Evolutionary conservation across 2,329 filamentous ascomycete species (phyloP).

Genomic region (Alternaria sp.): DNA sequence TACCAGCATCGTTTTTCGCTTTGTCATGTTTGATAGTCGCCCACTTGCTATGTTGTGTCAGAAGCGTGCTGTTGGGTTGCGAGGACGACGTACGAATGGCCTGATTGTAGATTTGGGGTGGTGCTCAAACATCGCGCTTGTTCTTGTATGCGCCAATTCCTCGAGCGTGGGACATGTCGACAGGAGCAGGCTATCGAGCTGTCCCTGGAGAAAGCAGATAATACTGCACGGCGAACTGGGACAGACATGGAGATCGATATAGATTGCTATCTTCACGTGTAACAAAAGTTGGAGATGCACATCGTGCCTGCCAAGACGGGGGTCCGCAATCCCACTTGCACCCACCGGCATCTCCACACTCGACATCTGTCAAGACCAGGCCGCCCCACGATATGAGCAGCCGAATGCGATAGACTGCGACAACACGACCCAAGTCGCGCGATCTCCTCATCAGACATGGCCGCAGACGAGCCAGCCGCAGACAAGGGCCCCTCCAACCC

Average conservation of each 20-base stretch:
- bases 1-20: conserved; percentile 82
- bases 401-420: conserved; percentile 13
- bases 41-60: conserved; percentile 74
- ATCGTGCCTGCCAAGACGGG: conserved; percentile 36
- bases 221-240: conserved; percentile 30
- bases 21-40: conserved; percentile 97
- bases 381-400: conserved; percentile 32
- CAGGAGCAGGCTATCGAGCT: conserved; percentile 30
- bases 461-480: conserved; percentile 43
- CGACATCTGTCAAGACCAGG: conserved; percentile 26
- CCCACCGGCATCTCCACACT: conserved; percentile 28
- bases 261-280: conserved; percentile 1
- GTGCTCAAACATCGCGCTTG: conserved; percentile 41
- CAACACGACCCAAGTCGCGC: conserved; percentile 14
- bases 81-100: conserved; percentile 42
- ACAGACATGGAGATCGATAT: conserved; percentile 31
- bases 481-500: conserved; percentile 62
- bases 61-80: neutral
- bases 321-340: conserved; percentile 36
- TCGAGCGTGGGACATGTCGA: conserved; percentile 20
- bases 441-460: conserved; percentile 34
- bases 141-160: conserved; percentile 20
- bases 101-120: conserved; percentile 40
- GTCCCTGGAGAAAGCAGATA: conserved; percentile 22
- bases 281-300: conserved; percentile 26